A percentile compares a stretch with the other conserved stretches of the same genome.
phyloP scores from a whole-genome alignment of 495 filamentous ascomycete genomes.

The Lasiosphaeris hirsuta region DNA sequence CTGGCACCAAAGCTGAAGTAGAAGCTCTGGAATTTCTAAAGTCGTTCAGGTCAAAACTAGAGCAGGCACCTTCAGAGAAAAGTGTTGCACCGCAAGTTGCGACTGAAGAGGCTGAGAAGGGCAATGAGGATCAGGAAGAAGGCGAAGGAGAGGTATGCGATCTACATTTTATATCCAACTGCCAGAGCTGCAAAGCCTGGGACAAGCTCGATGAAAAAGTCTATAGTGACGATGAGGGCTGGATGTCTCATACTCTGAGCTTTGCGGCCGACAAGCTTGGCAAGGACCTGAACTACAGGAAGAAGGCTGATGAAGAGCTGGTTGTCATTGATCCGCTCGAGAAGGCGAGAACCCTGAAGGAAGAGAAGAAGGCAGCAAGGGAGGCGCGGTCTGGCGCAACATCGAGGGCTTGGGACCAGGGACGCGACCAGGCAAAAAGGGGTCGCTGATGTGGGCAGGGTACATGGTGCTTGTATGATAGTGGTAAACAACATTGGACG shows the following conservation, averaged over 20 bases:
- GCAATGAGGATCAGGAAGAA: constrained; percentile 28
- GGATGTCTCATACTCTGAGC: constrained; percentile 69
- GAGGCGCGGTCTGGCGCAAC: constrained; percentile 46
- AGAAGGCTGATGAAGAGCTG: constrained; percentile 81
- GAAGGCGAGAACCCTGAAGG: constrained; percentile 69
- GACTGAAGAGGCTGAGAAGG: constrained; percentile 26
- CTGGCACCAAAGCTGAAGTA: constrained; percentile 51
- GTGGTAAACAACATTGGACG: not conserved
- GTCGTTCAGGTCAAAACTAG: constrained; percentile 75
- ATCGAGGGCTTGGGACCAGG: constrained; percentile 56
- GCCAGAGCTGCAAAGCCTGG: constrained; percentile 85
- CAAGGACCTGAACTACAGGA: constrained; percentile 87
- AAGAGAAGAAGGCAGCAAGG: constrained; percentile 54
- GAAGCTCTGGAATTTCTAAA: constrained; percentile 64
- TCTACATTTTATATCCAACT: constrained; percentile 88
- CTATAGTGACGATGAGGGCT: constrained; percentile 61
- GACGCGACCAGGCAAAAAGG: constrained; percentile 20
- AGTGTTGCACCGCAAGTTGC: constrained; percentile 24
- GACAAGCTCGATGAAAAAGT: constrained; percentile 54
- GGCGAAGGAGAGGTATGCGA: constrained; percentile 61
- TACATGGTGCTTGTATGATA: not conserved
- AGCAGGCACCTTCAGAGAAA: constrained; percentile 53
- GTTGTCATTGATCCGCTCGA: constrained; percentile 93
- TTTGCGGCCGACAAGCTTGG: constrained; percentile 89
- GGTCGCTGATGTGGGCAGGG: not conserved